phyloP scores from a whole-genome alignment of 2,329 filamentous ascomycete species.

The Pseudopyrenochaeta lycopersici region DNA sequence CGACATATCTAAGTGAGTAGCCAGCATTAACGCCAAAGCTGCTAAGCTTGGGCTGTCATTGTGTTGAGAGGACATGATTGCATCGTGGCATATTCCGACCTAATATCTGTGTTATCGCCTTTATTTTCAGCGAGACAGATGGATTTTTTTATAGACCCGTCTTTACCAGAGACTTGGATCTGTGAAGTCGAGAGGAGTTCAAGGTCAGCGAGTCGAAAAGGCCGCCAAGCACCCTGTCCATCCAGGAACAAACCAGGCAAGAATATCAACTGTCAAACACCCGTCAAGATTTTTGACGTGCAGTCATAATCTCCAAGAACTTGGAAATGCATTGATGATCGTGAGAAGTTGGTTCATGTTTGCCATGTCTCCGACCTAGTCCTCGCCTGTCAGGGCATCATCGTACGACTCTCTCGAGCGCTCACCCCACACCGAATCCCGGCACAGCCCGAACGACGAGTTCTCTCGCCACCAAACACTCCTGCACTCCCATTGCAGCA shows the following conservation, averaged over 20 bases:
- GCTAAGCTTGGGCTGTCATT: no score
- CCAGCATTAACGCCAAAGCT: no score
- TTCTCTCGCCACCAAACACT: slow-evolving; percentile 32
- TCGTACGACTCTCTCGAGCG: slow-evolving; percentile 20
- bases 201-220: background rate
- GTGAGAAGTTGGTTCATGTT: background rate
- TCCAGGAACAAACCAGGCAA: background rate
- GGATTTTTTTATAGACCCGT: no score
- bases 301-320: background rate
- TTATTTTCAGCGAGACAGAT: no score
- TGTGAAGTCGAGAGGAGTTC: background rate
- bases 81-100: no score
- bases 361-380: background rate
- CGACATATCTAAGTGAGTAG: no score
- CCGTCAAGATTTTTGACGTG: background rate
- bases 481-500: slow-evolving; percentile 3
- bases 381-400: slow-evolving; percentile 13
- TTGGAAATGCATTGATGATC: background rate
- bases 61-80: no score
- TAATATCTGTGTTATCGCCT: no score
- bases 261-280: background rate
- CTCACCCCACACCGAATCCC: slow-evolving; percentile 21
- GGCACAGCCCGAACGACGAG: slow-evolving; percentile 6
- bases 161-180: no score
- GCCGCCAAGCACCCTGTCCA: background rate